Conservation (phyloP, 768 basidiomycete species). For the Naganishia kalamii region DNA sequence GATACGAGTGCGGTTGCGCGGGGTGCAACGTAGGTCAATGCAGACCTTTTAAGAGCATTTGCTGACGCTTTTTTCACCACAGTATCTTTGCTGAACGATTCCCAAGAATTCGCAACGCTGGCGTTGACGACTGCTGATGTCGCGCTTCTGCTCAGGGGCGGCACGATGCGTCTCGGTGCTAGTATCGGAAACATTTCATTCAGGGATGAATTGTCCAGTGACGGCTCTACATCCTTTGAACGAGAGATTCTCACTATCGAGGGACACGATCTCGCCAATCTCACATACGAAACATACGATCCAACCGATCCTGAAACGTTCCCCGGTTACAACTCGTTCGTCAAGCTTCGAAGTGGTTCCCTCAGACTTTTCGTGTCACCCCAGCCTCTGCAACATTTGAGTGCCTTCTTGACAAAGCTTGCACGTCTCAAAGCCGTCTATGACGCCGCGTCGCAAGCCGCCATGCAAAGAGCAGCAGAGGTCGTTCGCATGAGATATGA, state of each 20-base stretch:
- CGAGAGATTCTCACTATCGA: conserved; percentile 86
- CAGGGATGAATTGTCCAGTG: conserved; percentile 53
- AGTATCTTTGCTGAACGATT: conserved; percentile 57
- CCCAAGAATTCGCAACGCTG: conserved; percentile 69
- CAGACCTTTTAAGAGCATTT: background rate
- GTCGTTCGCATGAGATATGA: conserved; percentile 75
- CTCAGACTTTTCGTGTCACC: conserved; percentile 83
- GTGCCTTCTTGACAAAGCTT: conserved; percentile 72
- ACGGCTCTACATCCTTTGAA: conserved; percentile 60
- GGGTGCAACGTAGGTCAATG: conserved; percentile 61
- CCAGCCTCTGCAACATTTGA: conserved; percentile 80
- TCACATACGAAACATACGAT: conserved; percentile 87
- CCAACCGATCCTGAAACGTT: conserved; percentile 59
- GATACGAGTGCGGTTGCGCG: conserved; percentile 73
- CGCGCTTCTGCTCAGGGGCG: conserved; percentile 62
- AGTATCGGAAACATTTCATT: conserved; percentile 76
- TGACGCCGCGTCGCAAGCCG: conserved; percentile 85
- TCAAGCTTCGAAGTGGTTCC: conserved; percentile 78
- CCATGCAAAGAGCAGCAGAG: conserved; percentile 84
- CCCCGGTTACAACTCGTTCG: conserved; percentile 72
- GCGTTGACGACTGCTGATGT: conserved; percentile 86
- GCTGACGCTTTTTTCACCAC: background rate
- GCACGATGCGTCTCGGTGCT: conserved; percentile 70
- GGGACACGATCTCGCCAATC: conserved; percentile 86
- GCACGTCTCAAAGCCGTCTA: conserved; percentile 88